Conservation (phyloP, 2,329 filamentous ascomycete species). For the Pseudogymnoascus sp. region DNA sequence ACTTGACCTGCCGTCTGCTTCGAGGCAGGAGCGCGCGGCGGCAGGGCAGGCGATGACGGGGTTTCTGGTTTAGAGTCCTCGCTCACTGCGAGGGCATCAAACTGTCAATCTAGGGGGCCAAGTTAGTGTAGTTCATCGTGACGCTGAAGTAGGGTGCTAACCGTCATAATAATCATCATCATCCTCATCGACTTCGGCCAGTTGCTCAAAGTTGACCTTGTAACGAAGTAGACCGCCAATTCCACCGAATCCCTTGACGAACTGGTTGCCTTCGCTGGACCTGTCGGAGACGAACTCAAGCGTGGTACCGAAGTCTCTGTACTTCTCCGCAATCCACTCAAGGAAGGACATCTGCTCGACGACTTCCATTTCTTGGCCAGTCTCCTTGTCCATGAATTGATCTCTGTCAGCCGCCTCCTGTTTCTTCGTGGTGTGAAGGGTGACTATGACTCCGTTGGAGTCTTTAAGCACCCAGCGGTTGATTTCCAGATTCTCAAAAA, state of each 20-base stretch:
- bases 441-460: constrained; percentile 60
- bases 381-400: constrained; percentile 90
- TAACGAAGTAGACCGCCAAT: constrained; percentile 96
- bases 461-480: constrained; percentile 86
- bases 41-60: constrained; percentile 33
- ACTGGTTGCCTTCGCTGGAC: constrained; percentile 97
- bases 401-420: constrained; percentile 69
- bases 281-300: constrained; percentile 97
- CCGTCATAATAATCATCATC: constrained; percentile 89
- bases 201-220: constrained; percentile 99
- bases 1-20: constrained; percentile 37
- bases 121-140: constrained; percentile 10
- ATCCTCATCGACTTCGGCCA: constrained; percentile 83
- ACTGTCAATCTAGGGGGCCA: constrained; percentile 65
- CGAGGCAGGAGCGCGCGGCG: constrained; percentile 35
- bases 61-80: constrained; percentile 72
- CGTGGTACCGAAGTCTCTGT: constrained; percentile 92
- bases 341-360: constrained; percentile 83
- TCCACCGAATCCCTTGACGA: constrained; percentile 98
- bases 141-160: constrained; percentile 23
- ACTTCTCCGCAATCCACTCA: constrained; percentile 98
- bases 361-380: constrained; percentile 95
- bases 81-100: constrained; percentile 76
- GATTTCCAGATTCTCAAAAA: constrained; percentile 95
- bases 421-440: constrained; percentile 81